phyloP scores from a whole-genome alignment of 345 rosid genomes.

The Syzygium aromaticum region DNA sequence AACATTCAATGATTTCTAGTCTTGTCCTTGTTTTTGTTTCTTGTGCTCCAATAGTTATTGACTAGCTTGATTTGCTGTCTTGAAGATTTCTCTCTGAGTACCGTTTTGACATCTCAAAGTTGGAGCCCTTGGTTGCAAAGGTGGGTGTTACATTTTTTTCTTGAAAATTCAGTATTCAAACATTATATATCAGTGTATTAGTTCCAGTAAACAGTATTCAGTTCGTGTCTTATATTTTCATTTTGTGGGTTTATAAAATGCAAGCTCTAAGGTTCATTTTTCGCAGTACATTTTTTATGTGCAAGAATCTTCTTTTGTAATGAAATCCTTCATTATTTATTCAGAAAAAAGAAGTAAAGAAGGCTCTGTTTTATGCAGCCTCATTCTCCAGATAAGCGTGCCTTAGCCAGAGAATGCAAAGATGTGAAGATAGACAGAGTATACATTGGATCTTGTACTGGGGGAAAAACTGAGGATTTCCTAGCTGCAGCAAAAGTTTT shows the following conservation, averaged over 20 bases:
- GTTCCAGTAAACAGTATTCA: background rate
- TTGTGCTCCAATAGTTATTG: background rate
- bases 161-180: background rate
- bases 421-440: slow-evolving; percentile 98
- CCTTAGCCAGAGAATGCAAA: slow-evolving; percentile 97
- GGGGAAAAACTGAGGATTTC: slow-evolving; percentile 93
- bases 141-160: slow-evolving; percentile 20
- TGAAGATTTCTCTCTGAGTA: slow-evolving; percentile 73
- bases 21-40: background rate
- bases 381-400: slow-evolving; percentile 96
- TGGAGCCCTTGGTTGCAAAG: slow-evolving; percentile 98
- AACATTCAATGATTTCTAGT: background rate
- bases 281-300: background rate
- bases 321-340: background rate
- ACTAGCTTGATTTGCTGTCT: slow-evolving; percentile 1
- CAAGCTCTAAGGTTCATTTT: background rate
- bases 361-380: slow-evolving; percentile 47
- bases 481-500: slow-evolving; percentile 92
- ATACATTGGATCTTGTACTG: slow-evolving; percentile 98
- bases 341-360: slow-evolving; percentile 1
- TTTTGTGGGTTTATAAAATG: background rate
- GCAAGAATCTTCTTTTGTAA: background rate
- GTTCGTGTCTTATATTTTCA: background rate
- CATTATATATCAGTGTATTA: background rate
- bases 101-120: slow-evolving; percentile 75